Evolutionary conservation across 2,329 filamentous ascomycete species (phyloP).

Genomic region (Fusarium temperatum): DNA sequence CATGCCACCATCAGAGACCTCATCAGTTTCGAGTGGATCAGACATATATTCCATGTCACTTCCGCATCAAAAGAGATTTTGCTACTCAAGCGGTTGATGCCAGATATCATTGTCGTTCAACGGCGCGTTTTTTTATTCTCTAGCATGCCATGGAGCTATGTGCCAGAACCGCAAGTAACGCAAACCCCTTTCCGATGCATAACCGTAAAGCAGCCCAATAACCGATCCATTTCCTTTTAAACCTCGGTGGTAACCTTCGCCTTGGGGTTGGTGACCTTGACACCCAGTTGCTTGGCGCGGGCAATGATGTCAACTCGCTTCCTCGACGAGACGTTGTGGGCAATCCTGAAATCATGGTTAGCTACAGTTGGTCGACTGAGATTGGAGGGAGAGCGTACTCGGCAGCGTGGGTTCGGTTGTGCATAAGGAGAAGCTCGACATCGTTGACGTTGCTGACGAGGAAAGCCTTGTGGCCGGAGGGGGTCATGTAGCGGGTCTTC

Average conservation of each 20-base stretch:
- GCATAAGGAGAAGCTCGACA: slow-evolving; percentile 98
- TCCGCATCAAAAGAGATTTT: slow-evolving; percentile 18
- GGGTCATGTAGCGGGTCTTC: slow-evolving; percentile 99
- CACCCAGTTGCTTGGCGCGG: slow-evolving; percentile 96
- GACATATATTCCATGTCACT: slow-evolving; percentile 1
- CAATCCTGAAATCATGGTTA: slow-evolving; percentile 74
- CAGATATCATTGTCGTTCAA: slow-evolving; percentile 43
- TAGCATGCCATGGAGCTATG: slow-evolving; percentile 41
- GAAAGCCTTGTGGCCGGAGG: slow-evolving; percentile 99
- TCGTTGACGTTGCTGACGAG: slow-evolving; percentile 97
- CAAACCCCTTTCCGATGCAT: slow-evolving; percentile 46
- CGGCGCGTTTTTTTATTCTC: slow-evolving; percentile 45
- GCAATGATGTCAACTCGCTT: slow-evolving; percentile 99
- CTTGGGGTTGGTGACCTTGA: slow-evolving; percentile 99
- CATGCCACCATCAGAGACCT: slow-evolving; percentile 26
- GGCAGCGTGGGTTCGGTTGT: slow-evolving; percentile 98
- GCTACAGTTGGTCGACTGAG: neutral
- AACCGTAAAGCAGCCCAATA: slow-evolving; percentile 46
- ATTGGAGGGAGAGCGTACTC: slow-evolving; percentile 73
- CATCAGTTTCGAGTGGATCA: slow-evolving; percentile 17
- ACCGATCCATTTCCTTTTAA: slow-evolving; percentile 56
- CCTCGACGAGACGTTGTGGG: slow-evolving; percentile 95
- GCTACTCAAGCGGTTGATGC: slow-evolving; percentile 33
- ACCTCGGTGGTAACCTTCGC: slow-evolving; percentile 97
- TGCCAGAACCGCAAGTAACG: slow-evolving; percentile 45